Base-by-base conservation (phyloP, 148 eudicot species). In the Talinum fruticosum region DNA sequence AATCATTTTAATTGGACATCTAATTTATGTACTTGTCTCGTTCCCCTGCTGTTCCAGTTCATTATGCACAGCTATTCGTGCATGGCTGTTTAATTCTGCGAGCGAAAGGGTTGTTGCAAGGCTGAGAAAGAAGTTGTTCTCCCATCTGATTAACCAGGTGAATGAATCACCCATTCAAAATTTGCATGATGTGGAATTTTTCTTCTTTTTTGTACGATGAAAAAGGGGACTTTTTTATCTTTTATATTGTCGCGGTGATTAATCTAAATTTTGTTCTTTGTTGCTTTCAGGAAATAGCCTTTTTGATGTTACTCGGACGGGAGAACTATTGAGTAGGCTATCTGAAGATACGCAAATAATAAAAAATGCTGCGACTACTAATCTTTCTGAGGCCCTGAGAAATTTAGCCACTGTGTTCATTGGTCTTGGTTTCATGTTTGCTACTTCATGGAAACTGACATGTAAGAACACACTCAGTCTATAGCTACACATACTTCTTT, bases 21-120 rank as follows among this genome's bases (percentile, higher is more conserved):
- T 26, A 57, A 57, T 18, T 6, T 34, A 12, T 14, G 28, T 75
- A 21, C 37, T 69, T 1, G n/a, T n/a, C n/a, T n/a, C n/a, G n/a
- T n/a, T 19, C 33, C 33, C 19, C 15, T 36, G 74, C 59, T 80
- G 68, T 45, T 23, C 57, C 88, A 92, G 98, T n/a, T 87, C 98
- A 21, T n/a, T 92, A 34, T 88, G 86, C 82, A 86, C 97, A 74
- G 94, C 92, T 54, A 49, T 94, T 66, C 84, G 97, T 72, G 91
- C 93, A 72, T 94, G 98, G 98, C 79, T 94, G 73, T 94, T 94
- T 80, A 83, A 85, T 70, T 87, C 98, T 54, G 90, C 98, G 16
- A 94, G 98, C 70, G 98, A 94, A 86, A 88, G 93, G 80, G 97
- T 92, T 73, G 98, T 94, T 82, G 98, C 97, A 66, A 85, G 97